Evolutionary conservation across 768 basidiomycete genomes (phyloP), one percentile per base, ranked within the genome.

Genomic region (Kwoniella bestiolae): DNA sequence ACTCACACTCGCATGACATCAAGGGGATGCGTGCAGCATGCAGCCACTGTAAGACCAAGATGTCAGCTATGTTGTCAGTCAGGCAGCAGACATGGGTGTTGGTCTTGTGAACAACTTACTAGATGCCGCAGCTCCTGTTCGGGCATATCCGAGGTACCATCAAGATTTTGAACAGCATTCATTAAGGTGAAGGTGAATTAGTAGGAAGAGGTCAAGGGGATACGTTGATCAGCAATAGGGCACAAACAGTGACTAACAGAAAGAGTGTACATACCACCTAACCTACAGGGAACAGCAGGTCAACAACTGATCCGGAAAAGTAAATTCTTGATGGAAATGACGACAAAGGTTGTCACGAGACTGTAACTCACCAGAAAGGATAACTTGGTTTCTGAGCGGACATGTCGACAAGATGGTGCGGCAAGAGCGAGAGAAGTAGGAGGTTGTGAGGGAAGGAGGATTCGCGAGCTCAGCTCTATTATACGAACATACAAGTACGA

Each of bases 1-100:
- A 74, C 76, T 32, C 59, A 77, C 76, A 77, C 76, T 62, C 76
- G 52, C 76, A 77, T 74, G 16, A 77, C 73, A 50, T 77, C 76
- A 18, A 77, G 65, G 11, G 76, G 76, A 60, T 77, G 76, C 4
- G 76, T 77, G 57, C 73, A 74, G 57, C 76, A 77, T 60, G 76
- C 76, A 6, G 76, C 76, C 71, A 77, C 75, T 77, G 61, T n/a
- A 7, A 44, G 16, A 14, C 8, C n/a, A 1, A 16, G 34, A 44
- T 25, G 47, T 49, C 53, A 60, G 60, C 65, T 18, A 11, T 7
- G 9, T 18, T 9, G 8, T 18, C 25, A 6, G 3, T 25, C 28
- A 41, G 3, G 21, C 23, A 26, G 8, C 18, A 52, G 7, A 7
- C 21, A 21, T 35, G n/a, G 53, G 32, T 23, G 26, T 2, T 23